Evolutionary conservation across 2,329 filamentous ascomycete species (phyloP).

Genomic region (Chalara sp.): DNA sequence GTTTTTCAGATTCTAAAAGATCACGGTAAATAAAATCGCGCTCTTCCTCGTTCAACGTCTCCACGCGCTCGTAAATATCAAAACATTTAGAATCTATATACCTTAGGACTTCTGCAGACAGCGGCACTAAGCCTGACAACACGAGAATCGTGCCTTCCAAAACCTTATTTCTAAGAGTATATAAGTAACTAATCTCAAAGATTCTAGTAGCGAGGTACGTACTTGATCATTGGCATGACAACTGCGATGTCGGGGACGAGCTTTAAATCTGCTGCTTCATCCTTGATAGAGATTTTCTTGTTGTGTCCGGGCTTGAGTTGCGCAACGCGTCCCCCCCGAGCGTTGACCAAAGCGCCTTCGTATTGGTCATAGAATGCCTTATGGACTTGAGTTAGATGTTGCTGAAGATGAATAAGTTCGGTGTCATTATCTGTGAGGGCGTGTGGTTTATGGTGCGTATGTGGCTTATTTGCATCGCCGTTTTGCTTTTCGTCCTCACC

Average conservation of each 20-base stretch:
- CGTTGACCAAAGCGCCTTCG: conserved; percentile 42
- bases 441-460: conserved; percentile 53
- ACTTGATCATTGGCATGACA: conserved; percentile 79
- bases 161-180: conserved; percentile 42
- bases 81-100: conserved; percentile 21
- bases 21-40: too few relatives aligned
- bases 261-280: conserved; percentile 38
- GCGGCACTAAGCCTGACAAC: conserved; percentile 82
- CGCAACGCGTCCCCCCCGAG: conserved; percentile 33
- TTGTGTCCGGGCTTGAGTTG: conserved; percentile 28
- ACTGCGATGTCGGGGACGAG: conserved; percentile 77
- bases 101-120: conserved; percentile 68
- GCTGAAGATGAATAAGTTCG: conserved; percentile 71
- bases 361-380: conserved; percentile 77
- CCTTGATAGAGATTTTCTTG: conserved; percentile 39
- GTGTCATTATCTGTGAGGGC: conserved; percentile 82
- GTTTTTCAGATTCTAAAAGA: background rate
- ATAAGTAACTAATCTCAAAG: conserved; percentile 13
- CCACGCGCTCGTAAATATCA: too few relatives aligned
- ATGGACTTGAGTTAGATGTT: conserved; percentile 71
- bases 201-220: conserved; percentile 4
- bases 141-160: conserved; percentile 73
- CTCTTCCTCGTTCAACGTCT: too few relatives aligned
- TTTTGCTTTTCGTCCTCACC: conserved; percentile 22
- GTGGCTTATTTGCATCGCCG: conserved; percentile 27